phyloP scores from a whole-genome alignment of 208 protist species.

The Leishmania major region DNA sequence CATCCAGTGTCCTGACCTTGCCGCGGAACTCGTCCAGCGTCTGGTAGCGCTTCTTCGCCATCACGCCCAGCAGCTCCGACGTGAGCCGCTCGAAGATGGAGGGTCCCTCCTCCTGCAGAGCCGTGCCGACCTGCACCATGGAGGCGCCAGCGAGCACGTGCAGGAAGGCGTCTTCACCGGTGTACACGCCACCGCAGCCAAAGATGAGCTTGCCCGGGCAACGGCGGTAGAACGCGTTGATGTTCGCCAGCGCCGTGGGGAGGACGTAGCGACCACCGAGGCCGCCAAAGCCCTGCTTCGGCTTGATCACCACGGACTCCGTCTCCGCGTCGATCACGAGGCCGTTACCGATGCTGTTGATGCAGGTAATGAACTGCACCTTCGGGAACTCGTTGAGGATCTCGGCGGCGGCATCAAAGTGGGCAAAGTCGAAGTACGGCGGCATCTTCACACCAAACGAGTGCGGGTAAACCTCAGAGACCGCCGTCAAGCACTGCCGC shows the following conservation, averaged over 20 bases:
- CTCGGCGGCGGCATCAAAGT: conserved; percentile 83
- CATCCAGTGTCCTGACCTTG: conserved; percentile 80
- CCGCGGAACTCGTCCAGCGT: conserved; percentile 86
- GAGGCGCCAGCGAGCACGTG: conserved; percentile 85
- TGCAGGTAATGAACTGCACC: conserved; percentile 85
- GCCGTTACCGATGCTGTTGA: conserved; percentile 91
- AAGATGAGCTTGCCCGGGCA: conserved; percentile 83
- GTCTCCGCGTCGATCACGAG: conserved; percentile 84
- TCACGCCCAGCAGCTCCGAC: conserved; percentile 71
- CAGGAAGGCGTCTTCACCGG: conserved; percentile 82
- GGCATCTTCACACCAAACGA: conserved; percentile 92
- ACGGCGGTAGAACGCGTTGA: conserved; percentile 88
- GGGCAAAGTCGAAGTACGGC: conserved; percentile 90
- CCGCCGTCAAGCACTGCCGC: conserved; percentile 61
- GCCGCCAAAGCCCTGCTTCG: conserved; percentile 89
- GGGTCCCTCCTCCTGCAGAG: conserved; percentile 77
- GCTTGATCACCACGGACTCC: conserved; percentile 85
- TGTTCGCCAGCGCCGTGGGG: conserved; percentile 89
- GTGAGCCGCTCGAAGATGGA: conserved; percentile 76
- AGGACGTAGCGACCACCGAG: conserved; percentile 82
- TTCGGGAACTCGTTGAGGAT: conserved; percentile 85
- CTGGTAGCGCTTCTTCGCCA: conserved; percentile 87
- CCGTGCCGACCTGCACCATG: conserved; percentile 88
- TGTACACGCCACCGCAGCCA: conserved; percentile 86
- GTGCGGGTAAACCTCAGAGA: conserved; percentile 63